Base-by-base conservation (phyloP, 495 filamentous ascomycete genomes). In the Penicillium flavigenum region DNA sequence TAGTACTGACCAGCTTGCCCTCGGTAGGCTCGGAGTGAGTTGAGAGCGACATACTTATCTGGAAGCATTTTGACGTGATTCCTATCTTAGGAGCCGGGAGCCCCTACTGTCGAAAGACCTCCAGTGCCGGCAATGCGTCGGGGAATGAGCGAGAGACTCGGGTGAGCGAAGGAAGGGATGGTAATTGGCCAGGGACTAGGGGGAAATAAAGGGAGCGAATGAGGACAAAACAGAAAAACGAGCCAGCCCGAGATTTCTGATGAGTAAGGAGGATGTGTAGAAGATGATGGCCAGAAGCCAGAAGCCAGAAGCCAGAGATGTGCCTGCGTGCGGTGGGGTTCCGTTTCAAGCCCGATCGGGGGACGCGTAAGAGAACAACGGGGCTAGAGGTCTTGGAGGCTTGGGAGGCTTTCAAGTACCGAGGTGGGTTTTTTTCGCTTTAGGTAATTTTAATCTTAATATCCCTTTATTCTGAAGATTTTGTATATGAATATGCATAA, bases 1-100 rank as follows among this genome's bases (percentile, higher is more conserved):
- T 65, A 82, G 72, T 59, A 65, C 47, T 52, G 43, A 43, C 53
- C 51, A 61, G 26, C 39, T 53, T 58, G 58, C 48, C 53, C 48
- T 36, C 46, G 51, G n/a, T n/a, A 26, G 36, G 26, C 27, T 54
- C 17, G n/a, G 20, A 45, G 45, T 14, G 27, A 31, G 3, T 11
- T 29, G 16, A 27, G 42, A 24, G 39, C 32, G 17, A 51, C 88
- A 63, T 88, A 95, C 90, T 94, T 95, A 70, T 95, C 90, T 76
- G 91, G 87, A 72, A 93, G 58, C 84, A 90, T 91, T 63, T 75
- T 87, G 71, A 73, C 31, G 38, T 38, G 26, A 27, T 39, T 70
- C 64, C 54, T 57, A 47, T 62, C 51, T n/a, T 47, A 73, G 76
- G 74, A 78, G 75, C 76, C 63, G 58, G 62, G 47, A 66, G 76